Conservation (phyloP, 768 basidiomycete species). For the Podaxis sp. region DNA sequence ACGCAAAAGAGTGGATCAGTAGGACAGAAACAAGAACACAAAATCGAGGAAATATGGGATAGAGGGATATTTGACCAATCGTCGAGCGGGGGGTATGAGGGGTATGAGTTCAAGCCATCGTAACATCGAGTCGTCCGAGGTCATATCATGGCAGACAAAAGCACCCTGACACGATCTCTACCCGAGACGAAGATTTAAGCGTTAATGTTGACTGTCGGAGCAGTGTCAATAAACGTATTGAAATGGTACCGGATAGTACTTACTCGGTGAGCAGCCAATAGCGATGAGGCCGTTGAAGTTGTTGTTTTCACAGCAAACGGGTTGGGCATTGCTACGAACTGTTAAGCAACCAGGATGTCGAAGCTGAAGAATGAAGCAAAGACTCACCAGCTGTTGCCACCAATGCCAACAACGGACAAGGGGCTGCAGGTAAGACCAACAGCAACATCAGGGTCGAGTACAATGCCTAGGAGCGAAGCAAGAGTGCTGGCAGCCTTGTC, state of each 20-base stretch:
- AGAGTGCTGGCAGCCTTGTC: constrained; percentile 20
- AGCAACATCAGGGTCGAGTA: constrained; percentile 20
- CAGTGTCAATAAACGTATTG: neutral
- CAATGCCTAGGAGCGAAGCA: constrained; percentile 32
- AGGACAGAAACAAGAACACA: neutral
- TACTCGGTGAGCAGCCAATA: constrained; percentile 44
- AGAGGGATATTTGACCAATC: neutral
- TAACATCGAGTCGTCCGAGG: constrained; percentile 1
- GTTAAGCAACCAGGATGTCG: neutral
- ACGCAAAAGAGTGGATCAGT: neutral
- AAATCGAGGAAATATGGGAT: neutral
- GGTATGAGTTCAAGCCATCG: constrained; percentile 5
- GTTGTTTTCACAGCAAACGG: constrained; percentile 49
- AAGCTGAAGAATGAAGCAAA: neutral
- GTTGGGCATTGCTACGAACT: constrained; percentile 32
- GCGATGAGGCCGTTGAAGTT: constrained; percentile 42
- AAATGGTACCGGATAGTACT: constrained; percentile 15
- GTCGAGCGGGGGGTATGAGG: neutral
- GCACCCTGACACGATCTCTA: neutral
- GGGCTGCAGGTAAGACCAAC: constrained; percentile 40
- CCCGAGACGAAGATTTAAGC: constrained; percentile 16
- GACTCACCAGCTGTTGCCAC: constrained; percentile 33
- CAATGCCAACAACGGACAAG: constrained; percentile 30
- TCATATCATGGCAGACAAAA: neutral
- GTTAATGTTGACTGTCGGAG: constrained; percentile 23